Evolutionary conservation across 345 rosid species (phyloP).

Genomic region (Melastoma malabathricum): DNA sequence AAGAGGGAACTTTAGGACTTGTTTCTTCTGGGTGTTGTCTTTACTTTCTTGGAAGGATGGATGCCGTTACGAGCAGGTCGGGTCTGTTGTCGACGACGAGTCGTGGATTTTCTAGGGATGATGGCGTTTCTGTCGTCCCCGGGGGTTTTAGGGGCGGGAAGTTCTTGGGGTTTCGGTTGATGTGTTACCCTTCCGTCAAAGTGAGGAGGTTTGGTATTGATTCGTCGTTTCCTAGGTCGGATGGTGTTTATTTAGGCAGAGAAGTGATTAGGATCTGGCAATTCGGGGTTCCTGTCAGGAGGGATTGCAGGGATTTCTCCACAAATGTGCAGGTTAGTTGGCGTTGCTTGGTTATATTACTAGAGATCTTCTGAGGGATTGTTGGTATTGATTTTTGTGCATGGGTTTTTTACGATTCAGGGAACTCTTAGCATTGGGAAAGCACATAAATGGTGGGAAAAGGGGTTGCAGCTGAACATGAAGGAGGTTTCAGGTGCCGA

Average conservation of each 20-base stretch:
- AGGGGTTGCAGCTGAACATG: conserved; percentile 71
- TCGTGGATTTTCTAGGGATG: neutral
- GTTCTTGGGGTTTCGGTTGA: neutral
- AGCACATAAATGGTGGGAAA: conserved; percentile 82
- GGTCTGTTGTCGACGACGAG: conserved; percentile 3
- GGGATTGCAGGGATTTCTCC: conserved; percentile 13
- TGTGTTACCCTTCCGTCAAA: neutral
- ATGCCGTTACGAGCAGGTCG: conserved; percentile 4
- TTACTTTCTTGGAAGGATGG: conserved; percentile 1
- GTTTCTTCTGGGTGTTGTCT: neutral
- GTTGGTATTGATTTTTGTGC: neutral
- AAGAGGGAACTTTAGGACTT: conserved; percentile 1
- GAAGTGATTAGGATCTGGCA: conserved; percentile 22
- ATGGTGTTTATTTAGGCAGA: conserved; percentile 28
- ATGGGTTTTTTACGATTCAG: neutral
- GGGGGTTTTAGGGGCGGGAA: neutral
- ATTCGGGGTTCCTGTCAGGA: conserved; percentile 14
- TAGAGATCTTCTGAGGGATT: neutral
- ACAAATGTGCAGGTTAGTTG: conserved; percentile 44
- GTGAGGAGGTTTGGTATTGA: conserved; percentile 5
- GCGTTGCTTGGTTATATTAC: too few relatives aligned
- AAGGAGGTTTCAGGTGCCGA: conserved; percentile 73
- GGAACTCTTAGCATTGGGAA: conserved; percentile 9
- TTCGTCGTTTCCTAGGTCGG: conserved; percentile 5
- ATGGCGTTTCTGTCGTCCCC: conserved; percentile 1